phyloP scores from a whole-genome alignment of 345 rosid species.

The Brassica rapa region DNA sequence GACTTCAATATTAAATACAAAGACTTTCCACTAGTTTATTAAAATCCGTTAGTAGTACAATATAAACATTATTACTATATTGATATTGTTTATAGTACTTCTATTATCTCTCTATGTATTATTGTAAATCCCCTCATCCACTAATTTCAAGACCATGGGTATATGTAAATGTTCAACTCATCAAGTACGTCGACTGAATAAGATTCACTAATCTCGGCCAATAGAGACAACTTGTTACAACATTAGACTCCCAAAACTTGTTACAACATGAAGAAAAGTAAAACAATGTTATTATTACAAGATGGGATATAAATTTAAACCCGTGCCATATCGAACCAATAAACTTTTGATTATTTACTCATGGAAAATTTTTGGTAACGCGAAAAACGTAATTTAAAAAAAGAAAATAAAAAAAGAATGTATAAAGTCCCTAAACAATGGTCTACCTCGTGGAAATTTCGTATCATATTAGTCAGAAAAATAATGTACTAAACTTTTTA shows the following conservation, averaged over 20 bases:
- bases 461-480: conserved; percentile 16
- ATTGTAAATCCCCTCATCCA: background rate
- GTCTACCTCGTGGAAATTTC: conserved; percentile 22
- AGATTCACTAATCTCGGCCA: conserved; percentile 1
- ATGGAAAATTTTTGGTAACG: background rate
- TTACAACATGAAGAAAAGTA: background rate
- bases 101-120: background rate
- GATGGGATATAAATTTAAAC: background rate
- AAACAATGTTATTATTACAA: conserved; percentile 1
- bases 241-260: background rate
- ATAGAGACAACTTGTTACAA: background rate
- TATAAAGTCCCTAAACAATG: background rate
- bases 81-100: conserved; percentile 2
- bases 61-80: background rate
- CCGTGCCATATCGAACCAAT: background rate
- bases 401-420: background rate
- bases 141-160: background rate
- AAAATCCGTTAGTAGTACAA: background rate
- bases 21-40: background rate
- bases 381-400: background rate
- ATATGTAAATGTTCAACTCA: background rate
- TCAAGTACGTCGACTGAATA: background rate
- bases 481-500: conserved; percentile 11
- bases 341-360: conserved; percentile 8
- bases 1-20: background rate